A percentile compares a stretch with the other conserved stretches of the same genome.
These are phyloP conservation scores for Pilatotrama ljubarskyi DNA, from an alignment of 768 basidiomycete species.

Conservation along the genomic window DNA sequence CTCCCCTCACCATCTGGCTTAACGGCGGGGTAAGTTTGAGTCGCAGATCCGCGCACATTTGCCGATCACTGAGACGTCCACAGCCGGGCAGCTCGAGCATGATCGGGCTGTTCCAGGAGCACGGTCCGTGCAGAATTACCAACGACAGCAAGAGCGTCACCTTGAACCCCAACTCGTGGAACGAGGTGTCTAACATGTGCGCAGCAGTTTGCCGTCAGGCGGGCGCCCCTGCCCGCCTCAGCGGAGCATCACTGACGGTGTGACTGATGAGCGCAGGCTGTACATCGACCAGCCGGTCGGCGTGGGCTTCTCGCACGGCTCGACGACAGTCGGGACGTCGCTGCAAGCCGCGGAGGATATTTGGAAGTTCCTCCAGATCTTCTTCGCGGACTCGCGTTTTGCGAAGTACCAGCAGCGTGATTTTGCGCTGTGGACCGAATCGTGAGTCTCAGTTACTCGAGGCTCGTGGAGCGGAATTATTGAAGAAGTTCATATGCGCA, in stretches of 20 bases:
- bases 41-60: background rate
- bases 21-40: constrained; percentile 47
- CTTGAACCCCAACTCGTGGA: constrained; percentile 59
- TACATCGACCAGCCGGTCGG: constrained; percentile 67
- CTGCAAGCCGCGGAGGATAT: constrained; percentile 54
- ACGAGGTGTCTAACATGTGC: constrained; percentile 51
- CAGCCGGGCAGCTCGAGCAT: constrained; percentile 43
- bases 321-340: constrained; percentile 49
- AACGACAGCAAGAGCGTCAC: constrained; percentile 51
- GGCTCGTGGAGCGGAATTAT: background rate
- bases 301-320: constrained; percentile 62
- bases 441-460: constrained; percentile 28
- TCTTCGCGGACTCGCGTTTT: constrained; percentile 56
- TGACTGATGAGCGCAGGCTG: constrained; percentile 30
- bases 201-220: background rate
- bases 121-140: constrained; percentile 44
- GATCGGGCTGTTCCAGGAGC: constrained; percentile 44
- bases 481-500: background rate
- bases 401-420: constrained; percentile 44
- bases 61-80: background rate
- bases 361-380: constrained; percentile 67
- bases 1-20: constrained; percentile 67
- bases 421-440: constrained; percentile 66
- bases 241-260: background rate
- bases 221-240: too few species aligned